Base-by-base conservation (phyloP, 2,329 filamentous ascomycete species). In the Fusarium begoniae region DNA sequence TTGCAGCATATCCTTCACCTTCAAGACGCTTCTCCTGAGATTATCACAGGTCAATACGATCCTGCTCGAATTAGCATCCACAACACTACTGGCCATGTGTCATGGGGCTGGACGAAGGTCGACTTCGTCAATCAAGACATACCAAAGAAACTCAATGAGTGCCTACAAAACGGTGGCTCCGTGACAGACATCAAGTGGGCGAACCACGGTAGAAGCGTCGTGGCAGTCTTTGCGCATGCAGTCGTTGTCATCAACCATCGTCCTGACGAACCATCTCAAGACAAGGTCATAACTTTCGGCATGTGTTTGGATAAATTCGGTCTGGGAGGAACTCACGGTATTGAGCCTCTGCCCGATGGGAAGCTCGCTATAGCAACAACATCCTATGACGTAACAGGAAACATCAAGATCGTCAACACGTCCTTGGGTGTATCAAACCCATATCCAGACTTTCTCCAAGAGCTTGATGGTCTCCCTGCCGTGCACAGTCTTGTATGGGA, bases 11-110 rank as follows among this genome's bases (percentile, higher is more conserved):
- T 40, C 1, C 8, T 55, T 3, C 20, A 17, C 6, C 8, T 5
- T 1, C 24, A 40, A 22, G 20, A 18, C 0, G 5, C 6, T 26
- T n/a, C 20, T 8, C 35, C 13, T 13, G 1, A 22, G 9, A 41
- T 41, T 2, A 22, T 55, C 24, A 55, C 51, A 1, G 24, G 51
- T 1, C 20, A 55, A n/a, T 55, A 55, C 35, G 2, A 40, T 6
- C 51, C 35, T 28, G 35, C 35, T 18, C 51, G 22, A 7, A 55
- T 55, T 1, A 28, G 11, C 1, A 28, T 40, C 51, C 35, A n/a
- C 8, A 5, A 55, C 1, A 55, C 24, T 8, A n/a, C 20, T 0
- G 51, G 51, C 0, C 18, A 28, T 3, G 8, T 2, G 11, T 41
- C 37, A 10, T 55, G 51, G 51, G 8, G 7, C 3, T 55, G 51